A percentile compares a stretch with the other conserved stretches of the same genome.
Conservation (phyloP, 1,139 yeast species). For the Scheffersomyces lignicola region DNA sequence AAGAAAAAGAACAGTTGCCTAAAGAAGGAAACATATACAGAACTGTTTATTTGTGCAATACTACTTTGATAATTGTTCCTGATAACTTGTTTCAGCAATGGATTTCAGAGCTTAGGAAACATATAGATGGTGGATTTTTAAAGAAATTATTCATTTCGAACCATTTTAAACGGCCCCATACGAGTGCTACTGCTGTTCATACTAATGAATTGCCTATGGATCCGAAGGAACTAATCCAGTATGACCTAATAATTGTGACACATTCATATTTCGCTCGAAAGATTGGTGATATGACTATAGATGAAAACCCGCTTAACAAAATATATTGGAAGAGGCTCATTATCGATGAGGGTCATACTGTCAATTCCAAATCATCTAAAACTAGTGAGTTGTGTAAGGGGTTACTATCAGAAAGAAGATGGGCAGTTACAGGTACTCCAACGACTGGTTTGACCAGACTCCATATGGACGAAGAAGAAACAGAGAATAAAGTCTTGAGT, state of each 20-base stretch:
- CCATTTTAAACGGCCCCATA: constrained; percentile 24
- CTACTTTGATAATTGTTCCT: constrained; percentile 64
- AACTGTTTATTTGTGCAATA: constrained; percentile 43
- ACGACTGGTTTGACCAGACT: constrained; percentile 66
- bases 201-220: constrained; percentile 24
- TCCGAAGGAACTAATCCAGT: constrained; percentile 34
- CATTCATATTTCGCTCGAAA: constrained; percentile 45
- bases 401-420: constrained; percentile 57
- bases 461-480: constrained; percentile 50
- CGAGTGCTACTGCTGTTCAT: constrained; percentile 16
- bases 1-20: constrained; percentile 9
- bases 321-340: constrained; percentile 69
- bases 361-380: constrained; percentile 52
- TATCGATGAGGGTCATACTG: constrained; percentile 74
- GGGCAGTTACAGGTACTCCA: constrained; percentile 80
- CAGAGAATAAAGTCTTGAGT: constrained; percentile 16
- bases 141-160: constrained; percentile 34
- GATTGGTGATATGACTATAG: constrained; percentile 20
- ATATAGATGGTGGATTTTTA: constrained; percentile 39
- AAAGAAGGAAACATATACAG: constrained; percentile 22
- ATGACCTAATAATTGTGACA: constrained; percentile 57
- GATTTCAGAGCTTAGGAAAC: constrained; percentile 59
- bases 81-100: constrained; percentile 69
- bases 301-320: constrained; percentile 29
- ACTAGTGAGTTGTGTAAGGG: constrained; percentile 49